A percentile compares a stretch with the other conserved stretches of the same genome.
Conservation (phyloP, 2,329 filamentous ascomycete species). For the Chrysosphaeria jannelii region DNA sequence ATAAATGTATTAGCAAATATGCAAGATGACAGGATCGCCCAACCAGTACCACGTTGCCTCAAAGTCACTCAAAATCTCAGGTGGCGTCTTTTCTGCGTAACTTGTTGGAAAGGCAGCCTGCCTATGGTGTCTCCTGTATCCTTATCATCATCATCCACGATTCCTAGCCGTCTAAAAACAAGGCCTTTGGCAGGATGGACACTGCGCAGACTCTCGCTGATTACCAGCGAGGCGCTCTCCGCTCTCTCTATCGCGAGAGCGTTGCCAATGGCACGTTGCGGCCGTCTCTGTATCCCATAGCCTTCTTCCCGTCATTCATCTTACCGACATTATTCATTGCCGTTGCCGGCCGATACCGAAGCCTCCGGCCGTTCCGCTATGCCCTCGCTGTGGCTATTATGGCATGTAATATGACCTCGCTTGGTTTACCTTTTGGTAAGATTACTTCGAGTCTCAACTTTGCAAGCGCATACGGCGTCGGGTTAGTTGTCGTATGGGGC, state of each 20-base stretch:
- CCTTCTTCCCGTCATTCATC: conserved; percentile 15
- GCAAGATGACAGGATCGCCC: too few relatives aligned
- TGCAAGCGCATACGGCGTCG: conserved; percentile 18
- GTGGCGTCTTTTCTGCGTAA: too few relatives aligned
- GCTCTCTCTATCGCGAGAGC: conserved; percentile 2
- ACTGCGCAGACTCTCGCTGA: conserved; percentile 4
- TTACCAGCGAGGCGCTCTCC: conserved; percentile 3
- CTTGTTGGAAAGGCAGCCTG: too few relatives aligned
- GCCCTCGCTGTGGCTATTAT: conserved; percentile 15
- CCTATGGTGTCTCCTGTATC: too few relatives aligned
- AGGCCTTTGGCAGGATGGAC: too few relatives aligned
- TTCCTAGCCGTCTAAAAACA: too few relatives aligned
- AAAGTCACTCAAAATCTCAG: too few relatives aligned
- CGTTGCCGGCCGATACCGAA: conserved; percentile 11
- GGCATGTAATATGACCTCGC: conserved; percentile 13
- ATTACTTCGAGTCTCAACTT: conserved; percentile 18
- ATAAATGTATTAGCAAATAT: too few relatives aligned
- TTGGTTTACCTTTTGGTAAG: background rate
- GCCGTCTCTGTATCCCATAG: conserved; percentile 22
- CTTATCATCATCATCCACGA: too few relatives aligned
- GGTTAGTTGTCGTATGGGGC: conserved; percentile 19
- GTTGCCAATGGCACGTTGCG: conserved; percentile 3
- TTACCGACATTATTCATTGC: conserved; percentile 23
- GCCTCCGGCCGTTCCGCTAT: conserved; percentile 15
- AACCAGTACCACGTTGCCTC: too few relatives aligned